Percentiles rank a stretch among this genome's conserved stretches.
These are phyloP conservation scores for Fusarium sp. DNA, from an alignment of 2,329 filamentous ascomycete species.

Conservation along the genomic window DNA sequence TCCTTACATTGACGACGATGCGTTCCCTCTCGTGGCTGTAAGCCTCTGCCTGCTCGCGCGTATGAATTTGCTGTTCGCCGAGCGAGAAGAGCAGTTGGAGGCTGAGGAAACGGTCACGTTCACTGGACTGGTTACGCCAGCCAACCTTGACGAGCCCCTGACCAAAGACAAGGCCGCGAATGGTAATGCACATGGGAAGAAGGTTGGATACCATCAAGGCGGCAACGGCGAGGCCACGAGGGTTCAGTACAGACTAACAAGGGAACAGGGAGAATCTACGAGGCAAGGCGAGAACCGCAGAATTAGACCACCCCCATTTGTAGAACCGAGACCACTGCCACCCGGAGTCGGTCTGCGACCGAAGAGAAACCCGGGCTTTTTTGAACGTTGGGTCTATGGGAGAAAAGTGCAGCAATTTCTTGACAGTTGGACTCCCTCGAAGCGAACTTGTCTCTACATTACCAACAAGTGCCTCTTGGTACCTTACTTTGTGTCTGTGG, in stretches of 20 bases:
- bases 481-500: slow-evolving; percentile 11
- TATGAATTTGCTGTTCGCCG: neutral
- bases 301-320: neutral
- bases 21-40: slow-evolving; percentile 8
- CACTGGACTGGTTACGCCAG: neutral
- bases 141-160: neutral
- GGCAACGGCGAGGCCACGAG: neutral
- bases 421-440: no score
- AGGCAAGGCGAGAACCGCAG: neutral
- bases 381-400: neutral
- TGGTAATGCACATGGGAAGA: neutral
- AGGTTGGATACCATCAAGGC: neutral
- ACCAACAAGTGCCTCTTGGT: neutral
- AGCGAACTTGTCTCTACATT: no score
- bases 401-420: no score
- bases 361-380: neutral
- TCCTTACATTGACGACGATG: neutral
- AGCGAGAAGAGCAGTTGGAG: neutral
- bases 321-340: neutral
- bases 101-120: neutral
- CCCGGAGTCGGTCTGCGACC: neutral
- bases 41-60: slow-evolving; percentile 8
- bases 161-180: neutral
- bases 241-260: neutral
- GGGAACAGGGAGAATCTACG: slow-evolving; percentile 1